Percentiles rank a stretch among this genome's conserved stretches.
phyloP scores from a whole-genome alignment of 768 basidiomycete species.

The Phaffia australis region DNA sequence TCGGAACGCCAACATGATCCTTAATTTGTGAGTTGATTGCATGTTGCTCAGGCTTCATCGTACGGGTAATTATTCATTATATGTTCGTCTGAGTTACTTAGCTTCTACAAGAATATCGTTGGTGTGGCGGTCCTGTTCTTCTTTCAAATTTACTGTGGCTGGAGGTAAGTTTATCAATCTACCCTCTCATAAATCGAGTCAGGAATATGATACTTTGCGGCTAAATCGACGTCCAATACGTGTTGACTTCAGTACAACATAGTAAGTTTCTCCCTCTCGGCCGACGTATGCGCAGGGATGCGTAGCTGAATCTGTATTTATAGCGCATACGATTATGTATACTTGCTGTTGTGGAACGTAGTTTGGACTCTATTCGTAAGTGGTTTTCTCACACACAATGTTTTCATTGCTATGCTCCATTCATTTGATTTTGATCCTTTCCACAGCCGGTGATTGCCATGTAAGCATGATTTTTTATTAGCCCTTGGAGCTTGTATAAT shows the following conservation, averaged over 20 bases:
- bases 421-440: conserved; percentile 51
- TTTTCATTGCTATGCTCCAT: background rate
- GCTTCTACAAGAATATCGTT: conserved; percentile 81
- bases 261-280: background rate
- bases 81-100: conserved; percentile 40
- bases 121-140: conserved; percentile 93
- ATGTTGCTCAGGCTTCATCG: conserved; percentile 39
- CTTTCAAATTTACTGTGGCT: conserved; percentile 69
- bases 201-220: background rate
- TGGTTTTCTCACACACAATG: background rate
- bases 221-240: too few relatives aligned
- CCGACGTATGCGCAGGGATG: background rate
- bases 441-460: conserved; percentile 32
- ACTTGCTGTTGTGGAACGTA: too few relatives aligned
- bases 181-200: too few relatives aligned
- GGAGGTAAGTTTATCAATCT: conserved; percentile 13
- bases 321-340: too few relatives aligned
- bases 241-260: conserved; percentile 14
- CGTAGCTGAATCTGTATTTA: too few relatives aligned
- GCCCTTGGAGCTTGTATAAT: background rate
- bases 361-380: too few relatives aligned
- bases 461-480: background rate
- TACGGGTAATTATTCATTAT: background rate
- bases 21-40: background rate
- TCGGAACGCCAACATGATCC: conserved; percentile 59